Evolutionary conservation across 352 stramenopile species (phyloP).

Genomic region (Globisporangium solare): DNA sequence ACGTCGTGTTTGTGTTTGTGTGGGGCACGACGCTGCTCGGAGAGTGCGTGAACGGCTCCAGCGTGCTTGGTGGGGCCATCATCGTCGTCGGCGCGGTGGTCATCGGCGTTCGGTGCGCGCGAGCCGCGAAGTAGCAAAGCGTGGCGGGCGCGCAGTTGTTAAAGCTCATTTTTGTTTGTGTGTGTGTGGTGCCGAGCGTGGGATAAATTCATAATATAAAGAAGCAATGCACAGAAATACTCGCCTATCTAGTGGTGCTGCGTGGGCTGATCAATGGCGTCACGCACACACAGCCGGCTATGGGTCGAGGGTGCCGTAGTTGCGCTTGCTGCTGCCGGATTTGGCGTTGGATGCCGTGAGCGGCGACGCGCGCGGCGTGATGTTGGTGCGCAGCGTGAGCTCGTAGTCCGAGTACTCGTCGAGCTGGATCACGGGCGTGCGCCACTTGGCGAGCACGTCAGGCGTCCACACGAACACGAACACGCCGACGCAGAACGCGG

Average conservation of each 20-base stretch:
- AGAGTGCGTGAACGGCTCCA: conserved; percentile 51
- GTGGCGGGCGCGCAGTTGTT: too few species aligned
- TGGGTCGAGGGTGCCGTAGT: conserved; percentile 26
- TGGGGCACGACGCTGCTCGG: conserved; percentile 43
- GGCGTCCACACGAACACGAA: conserved; percentile 84
- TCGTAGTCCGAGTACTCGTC: conserved; percentile 80
- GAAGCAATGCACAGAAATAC: neutral
- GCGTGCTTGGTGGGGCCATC: conserved; percentile 46
- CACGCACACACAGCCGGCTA: neutral
- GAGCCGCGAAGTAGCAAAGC: conserved; percentile 19
- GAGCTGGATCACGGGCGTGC: conserved; percentile 52
- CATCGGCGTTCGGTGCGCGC: conserved; percentile 45
- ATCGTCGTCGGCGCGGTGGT: conserved; percentile 44
- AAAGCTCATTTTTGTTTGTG: too few species aligned
- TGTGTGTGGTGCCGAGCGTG: neutral
- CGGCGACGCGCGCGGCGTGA: conserved; percentile 61
- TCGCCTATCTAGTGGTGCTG: conserved; percentile 4
- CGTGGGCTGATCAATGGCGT: neutral
- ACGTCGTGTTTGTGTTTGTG: conserved; percentile 66
- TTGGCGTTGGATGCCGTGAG: conserved; percentile 26
- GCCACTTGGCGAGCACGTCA: conserved; percentile 73
- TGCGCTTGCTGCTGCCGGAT: conserved; percentile 18
- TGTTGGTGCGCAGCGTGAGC: conserved; percentile 70
- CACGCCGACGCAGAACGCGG: conserved; percentile 72
- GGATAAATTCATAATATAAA: neutral